A percentile compares a stretch with the other conserved stretches of the same genome.
phyloP scores from a whole-genome alignment of 208 protist genomes.

The Lotmaria passim region DNA sequence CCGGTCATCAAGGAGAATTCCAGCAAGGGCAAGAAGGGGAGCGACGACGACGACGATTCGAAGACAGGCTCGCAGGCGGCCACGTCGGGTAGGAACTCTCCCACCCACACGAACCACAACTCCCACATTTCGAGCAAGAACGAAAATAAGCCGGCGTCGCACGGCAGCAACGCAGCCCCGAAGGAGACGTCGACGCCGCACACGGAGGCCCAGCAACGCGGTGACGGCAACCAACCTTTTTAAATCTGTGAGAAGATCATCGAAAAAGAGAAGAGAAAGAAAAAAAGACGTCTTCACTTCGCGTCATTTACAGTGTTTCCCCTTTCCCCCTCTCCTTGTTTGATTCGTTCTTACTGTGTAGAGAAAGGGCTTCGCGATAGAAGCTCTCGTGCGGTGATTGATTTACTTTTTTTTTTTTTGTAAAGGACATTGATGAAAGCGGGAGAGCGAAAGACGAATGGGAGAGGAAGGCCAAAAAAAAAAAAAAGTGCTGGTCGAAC shows the following conservation, averaged over 20 bases:
- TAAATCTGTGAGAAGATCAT: background rate
- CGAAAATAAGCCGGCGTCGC: too few species aligned
- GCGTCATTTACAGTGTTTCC: background rate
- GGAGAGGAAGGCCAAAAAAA: background rate
- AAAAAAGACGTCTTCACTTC: too few species aligned
- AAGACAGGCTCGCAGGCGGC: background rate
- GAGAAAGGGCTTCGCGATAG: background rate
- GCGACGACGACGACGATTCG: background rate
- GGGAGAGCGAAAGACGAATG: background rate
- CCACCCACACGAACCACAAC: slow-evolving; percentile 25
- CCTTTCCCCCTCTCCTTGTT: too few species aligned
- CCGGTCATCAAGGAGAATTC: slow-evolving; percentile 39
- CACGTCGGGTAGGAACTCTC: background rate
- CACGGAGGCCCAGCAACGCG: slow-evolving; percentile 1
- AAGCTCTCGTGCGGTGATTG: slow-evolving; percentile 1
- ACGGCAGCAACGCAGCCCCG: background rate
- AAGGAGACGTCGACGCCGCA: background rate
- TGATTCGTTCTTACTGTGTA: background rate
- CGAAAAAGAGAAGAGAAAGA: slow-evolving; percentile 1
- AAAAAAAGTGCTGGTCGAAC: too few species aligned
- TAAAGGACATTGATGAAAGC: background rate
- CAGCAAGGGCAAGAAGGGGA: slow-evolving; percentile 10
- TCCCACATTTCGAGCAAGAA: background rate
- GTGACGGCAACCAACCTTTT: slow-evolving; percentile 9
- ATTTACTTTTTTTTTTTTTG: slow-evolving; percentile 3